Conservation (phyloP, 768 basidiomycete species). For the Agrocybe pediades region DNA sequence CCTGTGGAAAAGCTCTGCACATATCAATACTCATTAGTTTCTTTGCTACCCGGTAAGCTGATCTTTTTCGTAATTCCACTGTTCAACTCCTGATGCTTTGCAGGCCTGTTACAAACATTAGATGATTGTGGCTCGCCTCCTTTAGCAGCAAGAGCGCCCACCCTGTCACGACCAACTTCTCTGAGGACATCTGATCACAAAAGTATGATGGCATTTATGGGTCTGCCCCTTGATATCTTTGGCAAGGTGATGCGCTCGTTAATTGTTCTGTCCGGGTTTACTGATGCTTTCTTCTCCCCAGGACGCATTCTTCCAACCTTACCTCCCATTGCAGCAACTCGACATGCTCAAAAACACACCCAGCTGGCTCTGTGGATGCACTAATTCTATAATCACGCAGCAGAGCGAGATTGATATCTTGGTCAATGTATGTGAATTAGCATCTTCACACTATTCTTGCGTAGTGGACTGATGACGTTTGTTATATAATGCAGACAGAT, state of each 20-base stretch:
- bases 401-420: conserved; percentile 90
- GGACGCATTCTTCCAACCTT: conserved; percentile 98
- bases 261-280: background rate
- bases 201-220: conserved; percentile 90
- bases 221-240: conserved; percentile 92
- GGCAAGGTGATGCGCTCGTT: conserved; percentile 88
- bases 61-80: background rate
- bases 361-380: conserved; percentile 93
- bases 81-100: conserved; percentile 1
- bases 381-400: conserved; percentile 93
- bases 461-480: background rate
- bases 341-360: conserved; percentile 80
- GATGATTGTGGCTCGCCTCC: conserved; percentile 92
- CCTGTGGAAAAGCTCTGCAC: conserved; percentile 96
- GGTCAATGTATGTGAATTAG: conserved; percentile 65
- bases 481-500: conserved; percentile 73
- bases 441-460: background rate
- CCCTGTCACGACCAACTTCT: conserved; percentile 67
- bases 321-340: conserved; percentile 92
- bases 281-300: conserved; percentile 29
- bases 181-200: conserved; percentile 86
- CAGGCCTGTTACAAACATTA: conserved; percentile 84
- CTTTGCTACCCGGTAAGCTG: conserved; percentile 79
- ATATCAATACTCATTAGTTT: conserved; percentile 96
- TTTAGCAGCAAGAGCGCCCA: conserved; percentile 65